phyloP scores from a whole-genome alignment of 306 rosid species.

The Phaseolus lunatus region DNA sequence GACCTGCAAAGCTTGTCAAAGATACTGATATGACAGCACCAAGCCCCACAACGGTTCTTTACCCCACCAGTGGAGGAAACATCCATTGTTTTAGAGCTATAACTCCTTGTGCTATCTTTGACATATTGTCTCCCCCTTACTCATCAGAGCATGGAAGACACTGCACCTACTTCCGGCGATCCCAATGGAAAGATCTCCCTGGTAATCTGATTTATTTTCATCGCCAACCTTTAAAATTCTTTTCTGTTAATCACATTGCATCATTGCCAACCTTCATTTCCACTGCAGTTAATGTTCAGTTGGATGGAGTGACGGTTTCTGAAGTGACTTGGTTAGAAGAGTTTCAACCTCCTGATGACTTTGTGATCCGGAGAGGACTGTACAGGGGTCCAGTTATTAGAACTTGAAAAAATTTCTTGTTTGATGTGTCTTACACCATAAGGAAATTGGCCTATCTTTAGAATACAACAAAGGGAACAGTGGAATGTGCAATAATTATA shows the following conservation, averaged over 20 bases:
- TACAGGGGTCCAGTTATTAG: constrained; percentile 93
- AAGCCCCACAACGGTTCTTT: constrained; percentile 77
- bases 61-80: constrained; percentile 92
- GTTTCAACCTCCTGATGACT: constrained; percentile 87
- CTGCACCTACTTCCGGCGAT: constrained; percentile 86
- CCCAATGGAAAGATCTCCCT: constrained; percentile 72
- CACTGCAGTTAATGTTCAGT: constrained; percentile 57
- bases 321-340: constrained; percentile 90
- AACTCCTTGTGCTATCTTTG: constrained; percentile 96
- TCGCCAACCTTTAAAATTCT: background rate
- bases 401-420: constrained; percentile 61
- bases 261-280: constrained; percentile 3
- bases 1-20: constrained; percentile 84
- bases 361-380: constrained; percentile 89
- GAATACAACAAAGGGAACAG: constrained; percentile 54
- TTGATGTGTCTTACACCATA: constrained; percentile 47
- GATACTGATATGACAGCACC: constrained; percentile 87
- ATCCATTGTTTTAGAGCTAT: constrained; percentile 86
- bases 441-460: constrained; percentile 50
- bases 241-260: constrained; percentile 4
- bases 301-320: constrained; percentile 60
- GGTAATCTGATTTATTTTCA: constrained; percentile 54
- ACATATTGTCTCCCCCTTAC: constrained; percentile 90
- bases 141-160: constrained; percentile 82
- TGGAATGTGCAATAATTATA: constrained; percentile 57